phyloP scores from a whole-genome alignment of 495 filamentous ascomycete species.

The Aspergillus steynii region DNA sequence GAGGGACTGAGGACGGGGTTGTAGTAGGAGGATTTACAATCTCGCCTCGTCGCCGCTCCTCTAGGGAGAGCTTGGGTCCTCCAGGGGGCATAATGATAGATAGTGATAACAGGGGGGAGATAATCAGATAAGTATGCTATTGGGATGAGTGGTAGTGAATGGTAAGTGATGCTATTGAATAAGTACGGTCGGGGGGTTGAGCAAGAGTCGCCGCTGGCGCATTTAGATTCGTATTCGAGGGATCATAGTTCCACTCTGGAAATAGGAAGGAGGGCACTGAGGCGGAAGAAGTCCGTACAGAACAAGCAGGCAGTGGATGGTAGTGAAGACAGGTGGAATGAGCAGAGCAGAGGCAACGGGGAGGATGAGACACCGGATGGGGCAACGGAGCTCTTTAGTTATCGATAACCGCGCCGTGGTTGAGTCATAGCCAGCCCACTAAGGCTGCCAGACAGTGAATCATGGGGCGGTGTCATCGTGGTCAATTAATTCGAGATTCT shows the following conservation, averaged over 20 bases:
- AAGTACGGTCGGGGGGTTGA: conserved; percentile 17
- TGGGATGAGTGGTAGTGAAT: background rate
- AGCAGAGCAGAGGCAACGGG: conserved; percentile 10
- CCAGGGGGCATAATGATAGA: conserved; percentile 32
- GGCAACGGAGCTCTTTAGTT: conserved; percentile 29
- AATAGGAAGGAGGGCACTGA: conserved; percentile 8
- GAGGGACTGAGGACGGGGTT: conserved; percentile 4
- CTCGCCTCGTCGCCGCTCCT: conserved; percentile 85
- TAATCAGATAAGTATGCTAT: background rate
- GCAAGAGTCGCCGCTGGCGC: conserved; percentile 31
- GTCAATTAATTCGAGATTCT: background rate
- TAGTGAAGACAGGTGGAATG: conserved; percentile 1
- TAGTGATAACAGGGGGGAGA: background rate
- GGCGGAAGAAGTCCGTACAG: conserved; percentile 5
- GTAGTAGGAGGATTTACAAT: conserved; percentile 52
- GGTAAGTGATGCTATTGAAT: background rate
- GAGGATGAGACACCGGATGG: conserved; percentile 7
- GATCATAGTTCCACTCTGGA: conserved; percentile 41
- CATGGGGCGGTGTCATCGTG: background rate
- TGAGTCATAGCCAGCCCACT: conserved; percentile 29
- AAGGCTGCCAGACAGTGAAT: background rate
- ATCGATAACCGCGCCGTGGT: conserved; percentile 36
- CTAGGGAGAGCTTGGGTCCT: conserved; percentile 58
- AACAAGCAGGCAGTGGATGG: background rate
- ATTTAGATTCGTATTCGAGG: conserved; percentile 46